These are phyloP conservation scores for Rosa persica DNA, from an alignment of 306 rosid genomes.

Conservation along the genomic window DNA sequence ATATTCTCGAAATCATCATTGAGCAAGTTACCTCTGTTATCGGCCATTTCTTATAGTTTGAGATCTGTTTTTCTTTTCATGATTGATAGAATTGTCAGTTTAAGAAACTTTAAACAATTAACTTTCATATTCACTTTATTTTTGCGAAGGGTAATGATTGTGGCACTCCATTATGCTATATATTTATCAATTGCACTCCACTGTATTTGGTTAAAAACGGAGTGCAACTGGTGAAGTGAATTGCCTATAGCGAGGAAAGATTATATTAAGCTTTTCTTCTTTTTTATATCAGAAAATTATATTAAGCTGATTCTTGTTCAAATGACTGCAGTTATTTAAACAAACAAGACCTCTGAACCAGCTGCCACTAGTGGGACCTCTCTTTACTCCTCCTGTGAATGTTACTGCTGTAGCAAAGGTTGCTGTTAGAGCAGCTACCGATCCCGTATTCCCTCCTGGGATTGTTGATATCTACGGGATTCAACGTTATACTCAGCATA, in stretches of 20 bases:
- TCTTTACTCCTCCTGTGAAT: slow-evolving; percentile 82
- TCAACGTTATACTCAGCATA: slow-evolving; percentile 69
- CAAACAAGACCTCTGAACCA: slow-evolving; percentile 60
- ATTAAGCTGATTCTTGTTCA: slow-evolving; percentile 20
- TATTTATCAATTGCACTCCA: neutral
- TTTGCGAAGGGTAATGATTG: neutral
- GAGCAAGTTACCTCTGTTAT: neutral
- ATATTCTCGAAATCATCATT: neutral
- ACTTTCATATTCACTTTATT: slow-evolving; percentile 1
- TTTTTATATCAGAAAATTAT: neutral
- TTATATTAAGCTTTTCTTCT: neutral
- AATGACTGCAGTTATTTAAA: slow-evolving; percentile 63
- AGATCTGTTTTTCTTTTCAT: neutral
- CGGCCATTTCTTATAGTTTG: neutral
- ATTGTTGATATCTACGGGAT: slow-evolving; percentile 74
- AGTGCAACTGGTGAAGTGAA: neutral
- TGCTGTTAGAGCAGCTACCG: slow-evolving; percentile 93
- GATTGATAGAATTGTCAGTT: neutral
- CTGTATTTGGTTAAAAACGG: neutral
- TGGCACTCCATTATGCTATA: neutral
- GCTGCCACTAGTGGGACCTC: slow-evolving; percentile 83
- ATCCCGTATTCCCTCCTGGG: slow-evolving; percentile 93
- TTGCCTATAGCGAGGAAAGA: too few species aligned
- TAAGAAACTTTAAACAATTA: neutral
- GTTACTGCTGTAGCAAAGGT: slow-evolving; percentile 76